Base-by-base conservation (phyloP, 176 grass and related monocot species). In the Phoenix dactylifera region DNA sequence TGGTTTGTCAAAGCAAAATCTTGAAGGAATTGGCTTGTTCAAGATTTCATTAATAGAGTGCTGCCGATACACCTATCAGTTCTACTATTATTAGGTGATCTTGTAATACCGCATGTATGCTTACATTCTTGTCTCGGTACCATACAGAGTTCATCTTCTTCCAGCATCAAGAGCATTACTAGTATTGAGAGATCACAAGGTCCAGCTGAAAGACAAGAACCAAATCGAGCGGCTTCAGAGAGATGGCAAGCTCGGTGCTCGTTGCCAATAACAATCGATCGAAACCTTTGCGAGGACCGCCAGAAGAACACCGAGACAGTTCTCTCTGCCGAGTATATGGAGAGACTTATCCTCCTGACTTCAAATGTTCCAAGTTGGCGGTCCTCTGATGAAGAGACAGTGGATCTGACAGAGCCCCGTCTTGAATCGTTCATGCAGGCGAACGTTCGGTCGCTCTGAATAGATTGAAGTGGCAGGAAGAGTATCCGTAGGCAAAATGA, bases 321-420 rank as follows among this genome's bases (percentile, higher is more conserved):
- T 65, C 22, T 77, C 35, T 62, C 75, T 0, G 69, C 81, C 17
- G 78, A 79, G 69, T 52, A 79, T 26, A 54, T 65, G 35, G 62
- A 85, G 32, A 74, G 76, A 44, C 60, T 24, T 44, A 70, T 73
- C 18, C 64, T 77, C 51, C 62, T 83, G 70, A 84, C 65, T 67
- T 69, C 77, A 4, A 60, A 60, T 60, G 57, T 51, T 0, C 61
- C 65, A 29, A 72, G 55, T 58, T 70, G 78, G 69, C 80, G 64
- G 18, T 79, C 66, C n/a, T 68, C 78, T 4, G 79, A 86, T 18
- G 82, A 82, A 16, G 84, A 77, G 80, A 66, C 54, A 15, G 87
- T 97, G 52, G 93, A 97, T 66, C 71, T 97, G 66, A 88, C 73
- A 7, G 84, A 97, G 74, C 93, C 87, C 3, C 76, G 93, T 59